Conservation (phyloP, 1,139 yeast genomes). For the Meyerozyma elateridarum region DNA sequence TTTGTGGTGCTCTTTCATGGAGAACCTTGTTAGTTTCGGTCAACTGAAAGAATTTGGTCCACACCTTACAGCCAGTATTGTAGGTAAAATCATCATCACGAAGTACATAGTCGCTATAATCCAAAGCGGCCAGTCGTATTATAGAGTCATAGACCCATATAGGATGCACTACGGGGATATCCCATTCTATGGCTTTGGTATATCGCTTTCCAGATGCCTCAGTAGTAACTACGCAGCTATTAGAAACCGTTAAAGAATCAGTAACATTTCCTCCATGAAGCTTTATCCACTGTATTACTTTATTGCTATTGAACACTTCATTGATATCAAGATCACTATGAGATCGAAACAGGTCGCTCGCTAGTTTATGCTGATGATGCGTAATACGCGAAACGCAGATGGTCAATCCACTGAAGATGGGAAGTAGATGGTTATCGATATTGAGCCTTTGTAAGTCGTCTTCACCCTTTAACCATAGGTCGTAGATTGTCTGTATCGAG, state of each 20-base stretch:
- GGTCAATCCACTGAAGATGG: constrained; percentile 43
- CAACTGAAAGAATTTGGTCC: constrained; percentile 30
- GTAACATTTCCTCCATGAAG: constrained; percentile 57
- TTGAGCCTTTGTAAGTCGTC: constrained; percentile 18
- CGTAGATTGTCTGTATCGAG: constrained; percentile 41
- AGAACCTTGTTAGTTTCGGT: background rate
- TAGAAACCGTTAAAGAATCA: constrained; percentile 50
- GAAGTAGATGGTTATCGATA: constrained; percentile 25
- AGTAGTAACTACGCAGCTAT: constrained; percentile 50
- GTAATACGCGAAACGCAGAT: constrained; percentile 53
- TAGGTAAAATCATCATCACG: constrained; percentile 30
- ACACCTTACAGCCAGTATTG: constrained; percentile 45
- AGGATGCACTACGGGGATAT: constrained; percentile 67
- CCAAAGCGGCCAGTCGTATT: constrained; percentile 55
- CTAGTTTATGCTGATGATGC: constrained; percentile 21
- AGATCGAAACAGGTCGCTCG: constrained; percentile 6
- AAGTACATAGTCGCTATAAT: constrained; percentile 39
- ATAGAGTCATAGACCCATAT: constrained; percentile 67
- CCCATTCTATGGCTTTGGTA: constrained; percentile 63
- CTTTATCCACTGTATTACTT: constrained; percentile 31
- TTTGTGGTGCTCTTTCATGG: background rate
- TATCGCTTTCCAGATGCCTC: constrained; percentile 57
- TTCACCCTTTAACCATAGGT: constrained; percentile 52
- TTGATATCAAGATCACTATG: constrained; percentile 15
- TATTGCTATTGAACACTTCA: constrained; percentile 13